Percentiles rank a stretch among this genome's conserved stretches.
These are phyloP conservation scores for Tylopilus rubrobrunneus DNA, from an alignment of 768 basidiomycete genomes.

Conservation along the genomic window DNA sequence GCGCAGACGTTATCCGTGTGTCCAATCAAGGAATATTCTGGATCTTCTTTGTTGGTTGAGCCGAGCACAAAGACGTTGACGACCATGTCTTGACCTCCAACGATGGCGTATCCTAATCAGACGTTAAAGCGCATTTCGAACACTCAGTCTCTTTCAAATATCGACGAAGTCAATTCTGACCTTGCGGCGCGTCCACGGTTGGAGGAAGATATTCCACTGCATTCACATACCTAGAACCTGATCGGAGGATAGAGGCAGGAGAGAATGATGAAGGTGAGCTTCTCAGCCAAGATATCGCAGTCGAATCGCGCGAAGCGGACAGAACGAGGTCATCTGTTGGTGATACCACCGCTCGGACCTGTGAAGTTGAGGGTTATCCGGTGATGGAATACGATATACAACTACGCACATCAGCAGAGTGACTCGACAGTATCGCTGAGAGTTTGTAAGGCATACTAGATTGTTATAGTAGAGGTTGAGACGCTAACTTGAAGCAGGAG, in stretches of 20 bases:
- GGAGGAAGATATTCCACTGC: slow-evolving; percentile 75
- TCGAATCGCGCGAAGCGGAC: slow-evolving; percentile 89
- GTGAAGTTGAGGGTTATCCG: slow-evolving; percentile 15
- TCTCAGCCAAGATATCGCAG: slow-evolving; percentile 82
- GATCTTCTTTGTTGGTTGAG: slow-evolving; percentile 57
- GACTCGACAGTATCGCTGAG: slow-evolving; percentile 65
- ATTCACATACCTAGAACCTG: slow-evolving; percentile 76
- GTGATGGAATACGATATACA: slow-evolving; percentile 1
- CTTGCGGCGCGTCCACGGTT: slow-evolving; percentile 64
- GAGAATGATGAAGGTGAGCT: slow-evolving; percentile 47
- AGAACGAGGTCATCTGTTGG: slow-evolving; percentile 76
- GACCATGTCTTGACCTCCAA: slow-evolving; percentile 86
- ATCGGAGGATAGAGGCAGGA: slow-evolving; percentile 50
- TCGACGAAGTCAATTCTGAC: slow-evolving; percentile 35
- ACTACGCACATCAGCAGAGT: slow-evolving; percentile 67
- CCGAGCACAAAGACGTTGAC: slow-evolving; percentile 77
- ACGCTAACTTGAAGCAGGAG: too few species aligned
- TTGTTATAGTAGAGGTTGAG: background rate
- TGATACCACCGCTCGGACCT: slow-evolving; percentile 83
- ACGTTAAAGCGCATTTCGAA: slow-evolving; percentile 3
- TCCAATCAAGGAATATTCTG: slow-evolving; percentile 79
- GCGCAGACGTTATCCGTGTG: slow-evolving; percentile 91
- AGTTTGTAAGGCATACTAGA: slow-evolving; percentile 66
- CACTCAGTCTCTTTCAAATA: background rate
- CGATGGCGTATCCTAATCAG: slow-evolving; percentile 70